Percentiles rank a stretch among this genome's conserved stretches.
These are phyloP conservation scores for Closterium sp. DNA, from an alignment of 139 green algal genomes.

Conservation along the genomic window DNA sequence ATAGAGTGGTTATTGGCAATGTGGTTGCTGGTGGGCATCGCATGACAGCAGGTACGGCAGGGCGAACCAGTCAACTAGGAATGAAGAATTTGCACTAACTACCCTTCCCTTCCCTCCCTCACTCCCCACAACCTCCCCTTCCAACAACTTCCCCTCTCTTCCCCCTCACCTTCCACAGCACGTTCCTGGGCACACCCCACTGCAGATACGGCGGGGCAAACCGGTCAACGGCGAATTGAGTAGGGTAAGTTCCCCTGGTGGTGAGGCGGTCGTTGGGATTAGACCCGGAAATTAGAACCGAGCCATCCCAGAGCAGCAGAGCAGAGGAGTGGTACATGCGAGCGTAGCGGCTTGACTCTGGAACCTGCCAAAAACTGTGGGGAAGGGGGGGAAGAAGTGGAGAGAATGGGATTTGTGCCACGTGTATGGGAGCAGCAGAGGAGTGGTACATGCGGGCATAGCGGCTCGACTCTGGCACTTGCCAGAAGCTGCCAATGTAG, in stretches of 20 bases:
- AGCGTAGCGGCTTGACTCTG: neutral
- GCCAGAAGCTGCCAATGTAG: neutral
- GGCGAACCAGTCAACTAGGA: no score
- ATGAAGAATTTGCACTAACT: no score
- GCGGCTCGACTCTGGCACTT: neutral
- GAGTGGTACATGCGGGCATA: neutral
- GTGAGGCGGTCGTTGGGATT: constrained; percentile 5
- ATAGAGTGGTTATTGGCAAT: no score
- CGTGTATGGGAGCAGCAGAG: neutral
- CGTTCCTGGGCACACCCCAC: neutral
- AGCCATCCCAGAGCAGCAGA: neutral
- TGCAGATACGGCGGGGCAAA: constrained; percentile 12
- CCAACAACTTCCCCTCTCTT: neutral
- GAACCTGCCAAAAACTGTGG: neutral
- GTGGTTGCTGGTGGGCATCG: no score
- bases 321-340: constrained; percentile 30
- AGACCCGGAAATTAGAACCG: neutral
- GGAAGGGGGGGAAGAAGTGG: no score
- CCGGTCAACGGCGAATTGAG: constrained; percentile 3
- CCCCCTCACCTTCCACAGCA: neutral
- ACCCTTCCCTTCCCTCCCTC: no score
- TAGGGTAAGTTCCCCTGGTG: neutral
- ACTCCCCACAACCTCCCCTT: no score
- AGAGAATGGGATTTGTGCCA: no score
- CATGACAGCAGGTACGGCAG: no score